phyloP scores from a whole-genome alignment of 2,329 filamentous ascomycete species.

The Myriosclerotinia curreyana region DNA sequence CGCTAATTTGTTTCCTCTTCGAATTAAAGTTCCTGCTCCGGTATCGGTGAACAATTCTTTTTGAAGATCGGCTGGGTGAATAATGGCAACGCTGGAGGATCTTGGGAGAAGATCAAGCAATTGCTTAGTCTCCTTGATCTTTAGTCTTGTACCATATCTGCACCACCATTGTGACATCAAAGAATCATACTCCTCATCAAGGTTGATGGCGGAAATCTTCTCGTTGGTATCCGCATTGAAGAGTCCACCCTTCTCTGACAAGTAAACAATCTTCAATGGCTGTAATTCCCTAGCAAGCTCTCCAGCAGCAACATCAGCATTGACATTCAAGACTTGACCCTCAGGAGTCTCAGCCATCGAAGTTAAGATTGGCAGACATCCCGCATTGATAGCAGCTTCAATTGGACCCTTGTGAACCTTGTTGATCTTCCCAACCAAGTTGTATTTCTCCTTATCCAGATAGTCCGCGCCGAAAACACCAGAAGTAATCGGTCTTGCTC shows the following conservation, averaged over 20 bases:
- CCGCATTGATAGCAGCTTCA: conserved; percentile 84
- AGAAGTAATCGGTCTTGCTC: conserved; percentile 81
- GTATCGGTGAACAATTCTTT: conserved; percentile 97
- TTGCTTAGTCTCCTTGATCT: conserved; percentile 98
- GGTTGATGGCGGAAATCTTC: conserved; percentile 95
- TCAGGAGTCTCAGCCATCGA: conserved; percentile 94
- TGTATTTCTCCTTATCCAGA: conserved; percentile 93
- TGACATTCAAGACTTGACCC: conserved; percentile 93
- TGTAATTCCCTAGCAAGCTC: conserved; percentile 86
- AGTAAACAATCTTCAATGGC: conserved; percentile 94
- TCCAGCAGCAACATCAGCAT: conserved; percentile 93
- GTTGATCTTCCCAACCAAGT: conserved; percentile 93
- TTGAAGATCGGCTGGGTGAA: conserved; percentile 91
- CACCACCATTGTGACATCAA: conserved; percentile 95
- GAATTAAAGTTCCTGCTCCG: conserved; percentile 88
- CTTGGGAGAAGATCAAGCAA: conserved; percentile 83
- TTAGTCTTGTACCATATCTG: conserved; percentile 87
- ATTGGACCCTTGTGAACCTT: conserved; percentile 88
- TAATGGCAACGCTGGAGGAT: conserved; percentile 94
- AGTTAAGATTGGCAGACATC: conserved; percentile 88
- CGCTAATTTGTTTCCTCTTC: conserved; percentile 85
- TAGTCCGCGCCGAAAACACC: conserved; percentile 93
- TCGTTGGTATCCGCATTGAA: conserved; percentile 91
- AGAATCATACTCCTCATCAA: conserved; percentile 92
- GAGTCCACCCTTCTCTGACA: conserved; percentile 96